These are phyloP conservation scores for Fusarium begoniae DNA, from an alignment of 2,329 filamentous ascomycete species.

Conservation along the genomic window DNA sequence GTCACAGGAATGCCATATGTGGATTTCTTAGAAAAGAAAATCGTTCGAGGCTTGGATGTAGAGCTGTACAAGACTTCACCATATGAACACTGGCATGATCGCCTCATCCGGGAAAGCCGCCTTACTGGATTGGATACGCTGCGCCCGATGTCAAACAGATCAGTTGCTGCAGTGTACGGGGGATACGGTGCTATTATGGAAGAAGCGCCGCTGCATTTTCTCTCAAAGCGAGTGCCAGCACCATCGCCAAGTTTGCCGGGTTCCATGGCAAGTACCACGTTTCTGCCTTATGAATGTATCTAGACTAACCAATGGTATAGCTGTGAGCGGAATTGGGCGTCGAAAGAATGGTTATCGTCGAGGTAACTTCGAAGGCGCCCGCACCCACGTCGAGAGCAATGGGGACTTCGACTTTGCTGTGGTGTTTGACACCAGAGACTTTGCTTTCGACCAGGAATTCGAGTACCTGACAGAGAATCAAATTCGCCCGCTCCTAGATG, in stretches of 20 bases:
- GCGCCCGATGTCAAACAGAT: background rate
- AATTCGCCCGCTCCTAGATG: background rate
- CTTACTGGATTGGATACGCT: conserved; percentile 6
- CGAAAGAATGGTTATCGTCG: background rate
- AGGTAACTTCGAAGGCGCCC: conserved; percentile 16
- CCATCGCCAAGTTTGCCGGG: conserved; percentile 18
- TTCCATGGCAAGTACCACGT: background rate
- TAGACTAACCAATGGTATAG: background rate
- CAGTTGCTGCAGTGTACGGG: conserved; percentile 9
- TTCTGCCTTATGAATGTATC: rapidly evolving
- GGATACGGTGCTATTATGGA: conserved; percentile 35
- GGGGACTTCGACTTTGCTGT: conserved; percentile 19
- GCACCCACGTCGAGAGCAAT: background rate
- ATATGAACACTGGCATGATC: conserved; percentile 6
- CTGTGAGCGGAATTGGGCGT: conserved; percentile 3
- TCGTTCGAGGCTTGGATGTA: conserved; percentile 20
- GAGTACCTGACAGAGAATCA: background rate
- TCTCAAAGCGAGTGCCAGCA: conserved; percentile 24
- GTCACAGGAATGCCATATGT: conserved; percentile 21
- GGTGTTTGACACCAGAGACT: conserved; percentile 27
- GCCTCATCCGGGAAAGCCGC: conserved; percentile 29
- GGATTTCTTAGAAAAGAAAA: conserved; percentile 22
- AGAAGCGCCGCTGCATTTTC: conserved; percentile 22
- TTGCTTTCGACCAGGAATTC: conserved; percentile 2
- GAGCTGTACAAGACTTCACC: conserved; percentile 10